Evolutionary conservation across 768 basidiomycete species (phyloP).

Genomic region (Mycena chlorophos): DNA sequence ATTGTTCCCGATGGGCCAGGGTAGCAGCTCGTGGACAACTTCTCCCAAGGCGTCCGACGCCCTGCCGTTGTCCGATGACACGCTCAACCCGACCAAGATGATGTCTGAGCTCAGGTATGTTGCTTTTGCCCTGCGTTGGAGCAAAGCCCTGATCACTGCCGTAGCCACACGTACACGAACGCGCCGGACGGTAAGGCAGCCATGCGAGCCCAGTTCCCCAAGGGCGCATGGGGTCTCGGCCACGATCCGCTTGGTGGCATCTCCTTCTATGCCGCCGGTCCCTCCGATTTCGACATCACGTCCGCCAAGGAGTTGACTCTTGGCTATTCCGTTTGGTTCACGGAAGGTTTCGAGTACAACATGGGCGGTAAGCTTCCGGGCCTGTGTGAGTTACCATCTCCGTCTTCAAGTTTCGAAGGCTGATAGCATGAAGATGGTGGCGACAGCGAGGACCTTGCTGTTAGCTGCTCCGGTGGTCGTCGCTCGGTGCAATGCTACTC

Average conservation of each 20-base stretch:
- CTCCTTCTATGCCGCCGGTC: constrained; percentile 72
- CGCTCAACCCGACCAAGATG: constrained; percentile 44
- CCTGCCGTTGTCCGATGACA: constrained; percentile 44
- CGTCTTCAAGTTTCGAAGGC: constrained; percentile 6
- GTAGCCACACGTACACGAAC: constrained; percentile 40
- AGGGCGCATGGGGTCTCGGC: constrained; percentile 57
- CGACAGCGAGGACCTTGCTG: constrained; percentile 44
- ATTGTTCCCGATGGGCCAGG: constrained; percentile 43
- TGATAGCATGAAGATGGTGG: constrained; percentile 52
- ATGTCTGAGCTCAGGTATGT: constrained; percentile 32
- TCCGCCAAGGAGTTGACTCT: constrained; percentile 68
- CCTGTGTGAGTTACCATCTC: constrained; percentile 49
- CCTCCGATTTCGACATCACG: constrained; percentile 49
- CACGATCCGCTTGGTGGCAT: constrained; percentile 55
- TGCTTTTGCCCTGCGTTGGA: not conserved
- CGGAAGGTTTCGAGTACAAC: constrained; percentile 61
- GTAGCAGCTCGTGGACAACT: constrained; percentile 48
- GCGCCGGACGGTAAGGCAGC: constrained; percentile 53
- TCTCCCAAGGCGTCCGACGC: constrained; percentile 34
- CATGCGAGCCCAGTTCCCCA: constrained; percentile 54
- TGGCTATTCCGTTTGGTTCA: constrained; percentile 62
- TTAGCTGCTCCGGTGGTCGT: constrained; percentile 65
- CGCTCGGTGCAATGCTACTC: constrained; percentile 60
- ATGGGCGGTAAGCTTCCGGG: constrained; percentile 75
- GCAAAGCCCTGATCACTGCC: not conserved